phyloP scores from a whole-genome alignment of 345 rosid species.

The Combretum micranthum region DNA sequence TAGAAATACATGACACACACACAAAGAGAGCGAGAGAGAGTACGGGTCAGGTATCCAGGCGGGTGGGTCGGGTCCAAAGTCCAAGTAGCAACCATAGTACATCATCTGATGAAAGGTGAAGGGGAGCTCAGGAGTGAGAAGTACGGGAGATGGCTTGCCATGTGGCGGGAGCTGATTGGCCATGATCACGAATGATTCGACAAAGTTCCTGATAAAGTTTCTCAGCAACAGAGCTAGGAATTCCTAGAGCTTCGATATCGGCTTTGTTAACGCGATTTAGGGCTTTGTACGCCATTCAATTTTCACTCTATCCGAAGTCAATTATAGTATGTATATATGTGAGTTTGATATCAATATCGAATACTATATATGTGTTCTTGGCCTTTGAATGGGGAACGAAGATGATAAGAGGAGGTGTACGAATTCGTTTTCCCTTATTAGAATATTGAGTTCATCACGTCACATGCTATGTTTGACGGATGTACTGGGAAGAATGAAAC shows the following conservation, averaged over 20 bases:
- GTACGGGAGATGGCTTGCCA: slow-evolving; percentile 51
- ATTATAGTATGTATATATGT: too few species aligned
- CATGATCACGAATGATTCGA: slow-evolving; percentile 28
- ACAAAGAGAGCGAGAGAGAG: neutral
- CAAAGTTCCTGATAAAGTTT: slow-evolving; percentile 34
- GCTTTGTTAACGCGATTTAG: slow-evolving; percentile 38
- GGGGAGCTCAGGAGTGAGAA: slow-evolving; percentile 67
- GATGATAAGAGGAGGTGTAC: too few species aligned
- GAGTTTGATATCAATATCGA: too few species aligned
- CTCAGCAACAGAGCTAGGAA: slow-evolving; percentile 27
- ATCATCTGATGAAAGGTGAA: slow-evolving; percentile 82
- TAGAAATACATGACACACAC: too few species aligned
- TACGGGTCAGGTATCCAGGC: slow-evolving; percentile 93
- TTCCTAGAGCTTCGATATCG: slow-evolving; percentile 62
- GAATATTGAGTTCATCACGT: too few species aligned
- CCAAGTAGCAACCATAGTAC: slow-evolving; percentile 74
- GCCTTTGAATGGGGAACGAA: too few species aligned
- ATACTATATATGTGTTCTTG: too few species aligned
- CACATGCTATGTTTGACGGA: too few species aligned
- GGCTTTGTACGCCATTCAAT: slow-evolving; percentile 35
- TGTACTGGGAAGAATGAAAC: too few species aligned
- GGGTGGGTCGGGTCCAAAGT: slow-evolving; percentile 82
- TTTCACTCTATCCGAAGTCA: neutral
- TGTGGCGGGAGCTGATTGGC: slow-evolving; percentile 34
- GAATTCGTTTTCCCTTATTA: too few species aligned